Base-by-base conservation (phyloP, 352 stramenopile species). In the Thraustotheca clavata region DNA sequence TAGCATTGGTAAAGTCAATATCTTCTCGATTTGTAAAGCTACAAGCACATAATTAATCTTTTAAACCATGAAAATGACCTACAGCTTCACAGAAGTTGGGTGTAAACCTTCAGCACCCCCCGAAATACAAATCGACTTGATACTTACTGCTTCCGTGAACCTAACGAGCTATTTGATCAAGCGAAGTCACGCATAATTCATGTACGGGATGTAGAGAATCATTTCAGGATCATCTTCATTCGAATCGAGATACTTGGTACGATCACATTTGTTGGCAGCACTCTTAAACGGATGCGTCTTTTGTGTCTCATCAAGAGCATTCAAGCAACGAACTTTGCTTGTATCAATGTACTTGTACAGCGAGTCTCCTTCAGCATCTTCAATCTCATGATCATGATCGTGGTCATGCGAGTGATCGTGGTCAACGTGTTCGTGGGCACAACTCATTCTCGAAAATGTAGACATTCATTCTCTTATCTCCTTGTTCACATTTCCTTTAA, bases 91-190 rank as follows among this genome's bases (percentile, higher is more conserved):
- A 36, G 62, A 69, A 63, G 89, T 94, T n/a, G 83, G 83, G 71
- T 94, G 83, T 2, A 74, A 75, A 3, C 85, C 85, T 49, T 91
- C 85, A 7, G 81, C 74, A 48, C 80, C 80, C 35, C 85, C 85
- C 1, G 82, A 87, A 54, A 94, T 87, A 69, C 83, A 91, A 54
- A 94, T 92, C 31, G 85, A 92, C 57, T 91, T 92, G 71, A 94
- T 89, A 65, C 77, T 92, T 62, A 92, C 85, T 6, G 83, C 81
- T 69, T 94, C 83, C 5, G 85, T 94, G 65, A 94, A 94, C 57
- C 79, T 49, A 38, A 22, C 16, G 3, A 32, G 18, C 16, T 16
- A 33, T 16, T 29, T 16, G 16, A 41, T 7, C 8, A 35, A 12
- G 35, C n/a, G 52, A 0, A 36, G 18, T 48, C 54, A 20, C 27